These are phyloP conservation scores for Citrus cavaleriei DNA, from an alignment of 345 rosid genomes.

Conservation along the genomic window DNA sequence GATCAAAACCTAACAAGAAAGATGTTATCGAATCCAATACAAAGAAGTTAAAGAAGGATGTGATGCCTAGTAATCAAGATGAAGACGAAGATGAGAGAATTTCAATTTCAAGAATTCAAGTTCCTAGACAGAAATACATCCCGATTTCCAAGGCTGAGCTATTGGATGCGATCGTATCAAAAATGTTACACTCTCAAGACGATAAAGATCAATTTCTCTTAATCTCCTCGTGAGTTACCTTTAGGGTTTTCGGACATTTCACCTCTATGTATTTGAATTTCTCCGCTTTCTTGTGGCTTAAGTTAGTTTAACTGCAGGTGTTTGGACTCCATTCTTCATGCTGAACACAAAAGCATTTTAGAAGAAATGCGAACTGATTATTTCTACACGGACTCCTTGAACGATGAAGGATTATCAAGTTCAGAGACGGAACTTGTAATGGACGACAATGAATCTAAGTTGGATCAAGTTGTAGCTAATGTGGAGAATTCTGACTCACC, in stretches of 20 bases:
- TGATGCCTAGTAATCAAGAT: slow-evolving; percentile 6
- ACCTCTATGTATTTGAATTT: neutral
- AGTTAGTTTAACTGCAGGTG: slow-evolving; percentile 38
- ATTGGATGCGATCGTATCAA: slow-evolving; percentile 48
- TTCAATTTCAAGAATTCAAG: slow-evolving; percentile 61
- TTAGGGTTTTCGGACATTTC: neutral
- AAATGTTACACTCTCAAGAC: slow-evolving; percentile 45
- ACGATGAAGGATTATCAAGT: slow-evolving; percentile 18
- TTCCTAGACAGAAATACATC: slow-evolving; percentile 72
- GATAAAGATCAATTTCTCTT: slow-evolving; percentile 59
- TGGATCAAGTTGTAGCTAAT: neutral
- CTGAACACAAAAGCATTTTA: slow-evolving; percentile 72
- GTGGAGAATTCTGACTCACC: slow-evolving; percentile 13
- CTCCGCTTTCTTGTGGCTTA: neutral
- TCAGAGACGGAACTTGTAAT: slow-evolving; percentile 18
- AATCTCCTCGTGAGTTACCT: slow-evolving; percentile 60
- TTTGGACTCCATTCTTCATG: slow-evolving; percentile 85
- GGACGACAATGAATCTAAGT: neutral
- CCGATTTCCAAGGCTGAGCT: slow-evolving; percentile 73
- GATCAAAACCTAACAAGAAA: neutral
- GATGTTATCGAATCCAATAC: neutral
- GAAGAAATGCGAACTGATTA: slow-evolving; percentile 82
- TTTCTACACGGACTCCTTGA: slow-evolving; percentile 36
- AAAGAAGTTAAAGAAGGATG: slow-evolving; percentile 18
- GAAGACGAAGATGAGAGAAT: slow-evolving; percentile 32